Percentiles rank a stretch among this genome's conserved stretches.
phyloP scores from a whole-genome alignment of 345 rosid genomes.

The Carallia brachiata region DNA sequence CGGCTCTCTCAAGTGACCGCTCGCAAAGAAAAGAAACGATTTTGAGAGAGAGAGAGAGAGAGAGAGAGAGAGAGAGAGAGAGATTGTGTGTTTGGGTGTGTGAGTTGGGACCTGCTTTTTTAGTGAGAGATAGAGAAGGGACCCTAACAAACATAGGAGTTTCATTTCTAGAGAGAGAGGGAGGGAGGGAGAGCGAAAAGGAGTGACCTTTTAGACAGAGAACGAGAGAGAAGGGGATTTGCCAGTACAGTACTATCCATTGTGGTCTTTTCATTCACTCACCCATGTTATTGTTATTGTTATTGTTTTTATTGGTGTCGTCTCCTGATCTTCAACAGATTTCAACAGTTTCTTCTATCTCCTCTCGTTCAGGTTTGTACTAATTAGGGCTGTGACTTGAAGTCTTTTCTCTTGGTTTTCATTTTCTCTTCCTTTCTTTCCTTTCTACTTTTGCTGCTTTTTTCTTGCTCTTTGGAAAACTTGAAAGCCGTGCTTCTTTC shows the following conservation, averaged over 20 bases:
- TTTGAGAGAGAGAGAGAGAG: constrained; percentile 21
- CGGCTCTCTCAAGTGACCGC: constrained; percentile 45
- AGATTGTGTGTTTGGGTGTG: too few species aligned
- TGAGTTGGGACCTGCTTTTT: constrained; percentile 5
- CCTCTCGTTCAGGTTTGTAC: constrained; percentile 26
- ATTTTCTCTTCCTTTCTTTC: constrained; percentile 1
- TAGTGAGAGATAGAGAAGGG: constrained; percentile 17
- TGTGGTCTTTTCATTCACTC: constrained; percentile 18
- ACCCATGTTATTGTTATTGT: constrained; percentile 5
- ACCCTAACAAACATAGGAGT: neutral
- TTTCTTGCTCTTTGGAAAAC: constrained; percentile 4
- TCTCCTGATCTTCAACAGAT: constrained; percentile 33
- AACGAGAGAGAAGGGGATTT: constrained; percentile 15
- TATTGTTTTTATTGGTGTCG: constrained; percentile 13
- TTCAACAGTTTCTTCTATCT: constrained; percentile 14
- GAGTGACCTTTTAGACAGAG: constrained; percentile 1
- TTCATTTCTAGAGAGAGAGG: constrained; percentile 17
- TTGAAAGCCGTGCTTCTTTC: constrained; percentile 7
- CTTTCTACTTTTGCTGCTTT: neutral
- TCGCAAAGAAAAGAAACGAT: constrained; percentile 9
- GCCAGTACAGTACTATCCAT: neutral
- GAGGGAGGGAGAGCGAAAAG: neutral
- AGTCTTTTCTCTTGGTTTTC: neutral
- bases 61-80: neutral
- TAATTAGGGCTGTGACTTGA: too few species aligned